Conservation (phyloP, 83 land plant genomes). For the Diphasiastrum complanatum region DNA sequence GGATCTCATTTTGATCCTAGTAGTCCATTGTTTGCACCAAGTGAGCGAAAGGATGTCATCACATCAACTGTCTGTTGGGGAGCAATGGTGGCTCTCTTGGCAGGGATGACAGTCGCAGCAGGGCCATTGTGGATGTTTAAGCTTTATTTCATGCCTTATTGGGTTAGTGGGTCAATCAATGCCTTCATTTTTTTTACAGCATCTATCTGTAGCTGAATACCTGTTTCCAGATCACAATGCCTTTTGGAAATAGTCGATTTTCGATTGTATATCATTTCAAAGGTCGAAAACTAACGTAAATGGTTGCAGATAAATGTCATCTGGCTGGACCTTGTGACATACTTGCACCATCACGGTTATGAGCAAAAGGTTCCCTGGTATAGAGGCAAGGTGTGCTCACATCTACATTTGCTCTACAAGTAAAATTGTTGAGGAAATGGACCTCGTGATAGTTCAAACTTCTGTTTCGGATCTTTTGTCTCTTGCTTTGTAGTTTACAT, state of each 20-base stretch:
- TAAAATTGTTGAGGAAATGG: background rate
- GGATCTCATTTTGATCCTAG: constrained; percentile 34
- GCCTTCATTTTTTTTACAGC: background rate
- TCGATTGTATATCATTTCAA: background rate
- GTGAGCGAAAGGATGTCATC: constrained; percentile 25
- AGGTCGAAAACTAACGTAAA: too few species aligned
- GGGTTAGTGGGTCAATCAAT: constrained; percentile 8
- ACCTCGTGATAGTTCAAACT: background rate
- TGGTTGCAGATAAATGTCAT: constrained; percentile 18
- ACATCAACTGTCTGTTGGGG: constrained; percentile 30
- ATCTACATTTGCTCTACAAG: background rate
- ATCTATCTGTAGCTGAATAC: background rate
- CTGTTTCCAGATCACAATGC: background rate
- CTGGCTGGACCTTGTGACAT: constrained; percentile 28
- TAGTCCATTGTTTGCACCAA: constrained; percentile 29
- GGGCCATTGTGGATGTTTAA: constrained; percentile 34
- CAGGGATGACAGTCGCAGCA: constrained; percentile 2
- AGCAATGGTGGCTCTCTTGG: constrained; percentile 22
- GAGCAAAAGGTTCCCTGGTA: constrained; percentile 35
- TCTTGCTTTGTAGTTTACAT: background rate
- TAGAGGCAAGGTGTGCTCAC: constrained; percentile 18
- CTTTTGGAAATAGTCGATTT: background rate
- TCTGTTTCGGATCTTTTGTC: background rate
- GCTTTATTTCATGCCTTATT: constrained; percentile 33
- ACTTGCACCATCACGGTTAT: constrained; percentile 31